Evolutionary conservation across 352 stramenopile genomes (phyloP), one percentile per base, ranked within the genome.

Genomic region (Pythium dissimile): DNA sequence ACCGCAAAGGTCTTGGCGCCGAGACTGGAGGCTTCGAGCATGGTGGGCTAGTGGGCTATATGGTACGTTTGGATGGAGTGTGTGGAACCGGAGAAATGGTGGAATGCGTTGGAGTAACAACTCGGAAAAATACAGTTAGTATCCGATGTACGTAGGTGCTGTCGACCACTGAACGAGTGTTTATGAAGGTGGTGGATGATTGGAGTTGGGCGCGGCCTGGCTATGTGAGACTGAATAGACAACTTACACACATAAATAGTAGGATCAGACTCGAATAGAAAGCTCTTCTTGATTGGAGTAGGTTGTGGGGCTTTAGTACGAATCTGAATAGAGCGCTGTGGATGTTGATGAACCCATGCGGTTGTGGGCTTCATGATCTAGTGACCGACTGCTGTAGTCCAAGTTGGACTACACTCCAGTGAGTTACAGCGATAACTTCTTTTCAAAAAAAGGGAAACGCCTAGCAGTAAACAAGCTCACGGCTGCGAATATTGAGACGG

Each of bases 1-100:
- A 74, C 52, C 5, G 72, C 75, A 47, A 77, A 66, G 34, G 50
- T 60, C 50, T 66, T 59, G 50, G 48, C 26, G 20, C n/a, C 45
- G 37, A 44, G 35, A n/a, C 47, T 66, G 15, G 49, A 56, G 26
- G 59, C 28, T 24, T 45, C 35, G 34, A 60, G 12, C 55, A 64
- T 64, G n/a, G 42, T 32, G 27, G 28, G 23, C 5, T 9, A 56
- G 34, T n/a, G n/a, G n/a, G n/a, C n/a, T n/a, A n/a, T n/a, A n/a
- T n/a, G n/a, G n/a, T 45, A 20, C 9, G 28, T 24, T 21, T 26
- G 30, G 43, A 15, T 53, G 8, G 4, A 18, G 9, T 47, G 34
- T 56, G 23, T 23, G 31, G 31, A 13, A 37, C 8, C 8, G n/a
- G 21, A 21, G 20, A 26, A 20, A 54, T 9, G n/a, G 6, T 20